These are phyloP conservation scores for Anastatica hierochuntica DNA, from an alignment of 345 rosid genomes.

Conservation along the genomic window DNA sequence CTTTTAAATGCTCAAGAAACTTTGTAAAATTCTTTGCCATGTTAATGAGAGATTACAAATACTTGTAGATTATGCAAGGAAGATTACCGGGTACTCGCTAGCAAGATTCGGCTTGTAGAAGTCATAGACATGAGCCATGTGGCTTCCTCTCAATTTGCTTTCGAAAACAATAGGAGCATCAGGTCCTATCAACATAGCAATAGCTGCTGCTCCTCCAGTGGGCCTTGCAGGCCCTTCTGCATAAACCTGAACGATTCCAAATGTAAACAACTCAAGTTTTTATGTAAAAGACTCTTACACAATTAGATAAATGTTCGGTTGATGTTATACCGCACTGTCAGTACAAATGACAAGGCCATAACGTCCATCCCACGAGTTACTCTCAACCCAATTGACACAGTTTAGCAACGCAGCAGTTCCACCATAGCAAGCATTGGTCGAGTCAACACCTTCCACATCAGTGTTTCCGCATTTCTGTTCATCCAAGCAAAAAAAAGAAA, in stretches of 20 bases:
- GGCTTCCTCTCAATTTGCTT: constrained; percentile 90
- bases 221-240: constrained; percentile 99
- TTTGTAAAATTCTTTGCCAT: background rate
- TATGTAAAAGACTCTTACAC: background rate
- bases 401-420: constrained; percentile 98
- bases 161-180: constrained; percentile 91
- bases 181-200: constrained; percentile 88
- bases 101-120: constrained; percentile 99
- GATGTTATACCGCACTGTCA: constrained; percentile 84
- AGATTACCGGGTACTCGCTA: constrained; percentile 93
- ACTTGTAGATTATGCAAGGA: no score
- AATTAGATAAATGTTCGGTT: background rate
- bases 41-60: no score
- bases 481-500: constrained; percentile 12
- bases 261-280: background rate
- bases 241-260: constrained; percentile 59
- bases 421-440: constrained; percentile 96
- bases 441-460: constrained; percentile 98
- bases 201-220: constrained; percentile 99
- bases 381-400: constrained; percentile 99
- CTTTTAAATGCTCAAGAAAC: background rate
- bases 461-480: constrained; percentile 85
- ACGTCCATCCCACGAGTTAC: constrained; percentile 98
- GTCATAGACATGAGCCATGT: constrained; percentile 97
- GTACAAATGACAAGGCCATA: constrained; percentile 94